These are phyloP conservation scores for Boletus tomentosulus DNA, from an alignment of 768 basidiomycete species.

Conservation along the genomic window DNA sequence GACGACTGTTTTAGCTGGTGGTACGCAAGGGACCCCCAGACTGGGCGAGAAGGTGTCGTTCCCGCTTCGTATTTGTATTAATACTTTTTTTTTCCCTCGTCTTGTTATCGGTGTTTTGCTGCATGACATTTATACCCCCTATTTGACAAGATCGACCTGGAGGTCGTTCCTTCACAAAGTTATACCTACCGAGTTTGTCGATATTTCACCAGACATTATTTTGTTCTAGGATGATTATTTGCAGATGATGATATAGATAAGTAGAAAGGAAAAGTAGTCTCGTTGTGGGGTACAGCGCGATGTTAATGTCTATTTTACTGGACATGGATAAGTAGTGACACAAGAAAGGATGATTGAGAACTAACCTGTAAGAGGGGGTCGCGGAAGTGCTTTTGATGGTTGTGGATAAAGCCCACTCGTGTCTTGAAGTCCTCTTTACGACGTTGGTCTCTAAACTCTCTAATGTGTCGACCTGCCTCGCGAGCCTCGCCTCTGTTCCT, in stretches of 20 bases:
- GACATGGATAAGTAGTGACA: conserved; percentile 3
- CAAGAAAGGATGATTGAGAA: not conserved
- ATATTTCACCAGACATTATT: conserved; percentile 5
- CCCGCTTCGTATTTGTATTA: conserved; percentile 90
- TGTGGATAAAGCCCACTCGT: conserved; percentile 71
- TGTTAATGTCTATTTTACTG: conserved; percentile 18
- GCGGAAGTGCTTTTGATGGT: conserved; percentile 85
- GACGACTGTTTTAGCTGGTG: conserved; percentile 66
- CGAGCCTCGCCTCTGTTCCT: conserved; percentile 93
- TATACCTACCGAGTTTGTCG: conserved; percentile 22
- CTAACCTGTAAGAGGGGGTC: conserved; percentile 62
- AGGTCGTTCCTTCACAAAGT: conserved; percentile 31
- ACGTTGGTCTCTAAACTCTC: conserved; percentile 79
- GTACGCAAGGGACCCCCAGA: conserved; percentile 80
- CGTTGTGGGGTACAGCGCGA: conserved; percentile 1
- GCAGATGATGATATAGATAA: conserved; percentile 8
- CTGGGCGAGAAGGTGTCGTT: conserved; percentile 84
- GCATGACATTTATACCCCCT: conserved; percentile 35
- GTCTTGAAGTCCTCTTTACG: conserved; percentile 82
- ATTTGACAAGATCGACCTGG: conserved; percentile 36
- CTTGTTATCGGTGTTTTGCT: conserved; percentile 30
- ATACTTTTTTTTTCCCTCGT: conserved; percentile 29
- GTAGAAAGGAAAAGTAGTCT: conserved; percentile 14
- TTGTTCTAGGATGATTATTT: conserved; percentile 7
- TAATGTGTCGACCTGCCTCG: conserved; percentile 83